Evolutionary conservation across 495 filamentous ascomycete species (phyloP).

Genomic region (Trypethelium eluteriae): DNA sequence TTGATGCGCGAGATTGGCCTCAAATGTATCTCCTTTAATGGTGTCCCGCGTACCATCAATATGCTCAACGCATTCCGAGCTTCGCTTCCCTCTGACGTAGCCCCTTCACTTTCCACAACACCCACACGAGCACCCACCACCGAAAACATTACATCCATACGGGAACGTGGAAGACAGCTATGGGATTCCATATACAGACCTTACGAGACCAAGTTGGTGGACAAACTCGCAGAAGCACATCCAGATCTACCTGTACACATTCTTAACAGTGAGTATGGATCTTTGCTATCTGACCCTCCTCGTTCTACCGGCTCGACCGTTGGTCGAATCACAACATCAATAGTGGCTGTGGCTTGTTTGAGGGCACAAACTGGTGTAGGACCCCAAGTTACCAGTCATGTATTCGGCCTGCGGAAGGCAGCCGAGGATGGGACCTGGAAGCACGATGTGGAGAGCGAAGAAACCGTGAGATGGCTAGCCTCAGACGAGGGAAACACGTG

Average conservation of each 20-base stretch:
- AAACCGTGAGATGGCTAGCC: conserved; percentile 55
- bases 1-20: conserved; percentile 71
- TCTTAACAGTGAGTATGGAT: conserved; percentile 60
- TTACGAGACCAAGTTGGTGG: conserved; percentile 59
- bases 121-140: conserved; percentile 44
- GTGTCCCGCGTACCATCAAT: conserved; percentile 72
- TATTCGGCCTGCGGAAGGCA: conserved; percentile 67
- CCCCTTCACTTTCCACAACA: conserved; percentile 38
- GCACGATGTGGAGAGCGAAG: conserved; percentile 40
- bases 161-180: conserved; percentile 49
- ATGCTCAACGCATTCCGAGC: conserved; percentile 58
- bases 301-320: conserved; percentile 41
- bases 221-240: conserved; percentile 59
- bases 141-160: conserved; percentile 46
- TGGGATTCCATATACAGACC: conserved; percentile 69
- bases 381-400: conserved; percentile 67
- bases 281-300: conserved; percentile 56
- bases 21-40: conserved; percentile 80
- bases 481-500: conserved; percentile 65
- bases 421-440: conserved; percentile 55
- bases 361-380: conserved; percentile 69
- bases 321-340: conserved; percentile 56
- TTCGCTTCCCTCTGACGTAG: conserved; percentile 45
- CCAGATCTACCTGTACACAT: conserved; percentile 75
- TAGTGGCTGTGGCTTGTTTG: conserved; percentile 62